Percentiles rank a stretch among this genome's conserved stretches.
These are phyloP conservation scores for Linderniella brevidens DNA, from an alignment of 257 asterid species.

Conservation along the genomic window DNA sequence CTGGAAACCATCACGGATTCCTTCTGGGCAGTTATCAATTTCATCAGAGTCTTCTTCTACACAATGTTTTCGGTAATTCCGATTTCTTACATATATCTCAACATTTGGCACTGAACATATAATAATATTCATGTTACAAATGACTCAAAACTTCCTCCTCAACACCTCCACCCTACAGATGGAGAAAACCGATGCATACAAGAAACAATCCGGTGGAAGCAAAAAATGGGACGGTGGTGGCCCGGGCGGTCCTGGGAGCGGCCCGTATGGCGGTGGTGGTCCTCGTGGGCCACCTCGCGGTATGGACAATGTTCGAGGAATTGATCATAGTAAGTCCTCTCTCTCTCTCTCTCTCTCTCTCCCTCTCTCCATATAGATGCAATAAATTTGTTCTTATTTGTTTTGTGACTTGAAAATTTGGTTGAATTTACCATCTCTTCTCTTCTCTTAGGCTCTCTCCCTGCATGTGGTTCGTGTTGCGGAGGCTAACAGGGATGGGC, in stretches of 20 bases:
- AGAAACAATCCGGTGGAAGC: slow-evolving; percentile 60
- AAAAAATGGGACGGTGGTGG: slow-evolving; percentile 98
- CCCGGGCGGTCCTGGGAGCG: slow-evolving; percentile 76
- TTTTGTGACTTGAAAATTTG: neutral
- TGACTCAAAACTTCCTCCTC: neutral
- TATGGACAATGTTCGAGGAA: slow-evolving; percentile 64
- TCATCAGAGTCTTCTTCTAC: slow-evolving; percentile 49
- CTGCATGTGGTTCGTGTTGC: slow-evolving; percentile 98
- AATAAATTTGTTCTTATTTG: too few species aligned
- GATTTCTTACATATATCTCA: neutral
- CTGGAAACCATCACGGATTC: slow-evolving; percentile 58
- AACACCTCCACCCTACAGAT: slow-evolving; percentile 37
- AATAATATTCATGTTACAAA: neutral
- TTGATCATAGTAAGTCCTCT: slow-evolving; percentile 77
- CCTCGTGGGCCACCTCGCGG: slow-evolving; percentile 92
- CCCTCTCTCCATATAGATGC: too few species aligned
- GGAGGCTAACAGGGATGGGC: slow-evolving; percentile 19
- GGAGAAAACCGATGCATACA: slow-evolving; percentile 82
- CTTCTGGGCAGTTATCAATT: slow-evolving; percentile 61
- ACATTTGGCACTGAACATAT: neutral
- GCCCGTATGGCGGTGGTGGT: slow-evolving; percentile 79
- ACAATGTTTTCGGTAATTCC: slow-evolving; percentile 86
- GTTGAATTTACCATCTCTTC: neutral
- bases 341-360: too few species aligned
- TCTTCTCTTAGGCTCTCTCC: slow-evolving; percentile 49